Base-by-base conservation (phyloP, 2,329 filamentous ascomycete genomes). In the Xylariaceae sp. region DNA sequence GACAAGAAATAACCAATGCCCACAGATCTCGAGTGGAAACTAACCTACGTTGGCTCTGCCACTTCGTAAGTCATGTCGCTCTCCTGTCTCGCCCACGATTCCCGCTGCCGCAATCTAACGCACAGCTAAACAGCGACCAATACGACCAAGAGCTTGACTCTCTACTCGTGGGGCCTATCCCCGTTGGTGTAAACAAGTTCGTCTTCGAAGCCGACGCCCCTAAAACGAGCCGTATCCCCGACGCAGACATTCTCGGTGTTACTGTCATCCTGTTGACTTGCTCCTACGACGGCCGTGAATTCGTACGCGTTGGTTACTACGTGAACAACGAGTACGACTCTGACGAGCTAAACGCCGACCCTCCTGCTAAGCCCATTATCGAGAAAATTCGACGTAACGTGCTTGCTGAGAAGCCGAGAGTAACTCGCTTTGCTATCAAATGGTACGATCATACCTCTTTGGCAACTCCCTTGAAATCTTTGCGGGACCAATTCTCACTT, bases 301-400 rank as follows among this genome's bases (percentile, higher is more conserved):
- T 99, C 67, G 92, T 99, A 32, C 92, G 94, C 62, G 93, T 99
- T 35, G 94, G 94, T 58, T 99, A 99, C 83, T 99, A 99, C 66
- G 94, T 99, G 68, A 99, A 97, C 81, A 99, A 99, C 68, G 95
- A 99, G 74, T 99, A 99, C 73, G 91, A 96, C 65, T 89, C 89
- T 21, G 91, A 95, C 67, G 91, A 96, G 72, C 82, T 99, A 59
- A 88, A 85, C 65, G 86, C 88, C 41, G 92, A 97, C 66, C 94
- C 94, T 8, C 94, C 94, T 6, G 82, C 91, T 53, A 96, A 96
- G 79, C 92, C 92, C 32, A 82, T 95, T 64, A 87, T 97, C 61
- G 95, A 99, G 72, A 91, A 92, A 68, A 91, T 99, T 60, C 85
- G 85, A 63, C 88, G 95, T 65, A 97, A 95, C 70, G 90, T 99